Base-by-base conservation (phyloP, 805 yeast genomes). In the Wickerhamiella occidentalis region DNA sequence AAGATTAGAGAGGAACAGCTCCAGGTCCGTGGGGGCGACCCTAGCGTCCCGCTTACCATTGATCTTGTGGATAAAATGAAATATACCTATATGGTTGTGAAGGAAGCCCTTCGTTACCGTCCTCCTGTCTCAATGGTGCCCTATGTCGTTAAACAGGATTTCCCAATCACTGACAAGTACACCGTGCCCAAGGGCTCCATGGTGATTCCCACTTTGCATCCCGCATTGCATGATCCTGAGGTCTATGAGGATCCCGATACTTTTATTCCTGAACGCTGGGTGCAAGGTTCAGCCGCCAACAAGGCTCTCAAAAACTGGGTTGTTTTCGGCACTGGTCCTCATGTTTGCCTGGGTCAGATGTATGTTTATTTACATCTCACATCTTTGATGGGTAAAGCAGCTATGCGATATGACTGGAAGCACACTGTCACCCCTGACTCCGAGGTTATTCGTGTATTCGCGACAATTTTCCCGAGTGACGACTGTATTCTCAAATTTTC, bases 71-170 rank as follows among this genome's bases (percentile, higher is more conserved):
- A 84, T 55, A 61, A 79, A 59, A 92, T 92, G 98, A 72, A 68
- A 23, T 92, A 86, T 71, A 90, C 98, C 17, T 74, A 76, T 60
- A 79, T 79, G 82, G 96, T 85, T 55, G 95, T 92, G 54, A 85
- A 79, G 68, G 98, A 92, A 72, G 71, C 92, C 49, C 76, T 92
- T 58, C 81, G 98, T 65, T 84, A 83, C 72, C 81, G 97, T 68
- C 98, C 98, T 23, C 98, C 98, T 3, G 98, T 92, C 54, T 62
- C 88, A 51, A 92, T 92, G 98, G 97, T 92, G 53, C 98, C 98
- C 47, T 92, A 92, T 64, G 86, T 85, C 52, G 96, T 77, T 48
- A 92, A 92, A 74, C 74, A 86, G 65, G 69, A 76, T 12, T 92
- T 84, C 74, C 94, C 94, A 38, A 79, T 92, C 48, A 76, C 85